Evolutionary conservation across 306 rosid genomes (phyloP), one percentile per base, ranked within the genome.

Genomic region (Medicago arabica): DNA sequence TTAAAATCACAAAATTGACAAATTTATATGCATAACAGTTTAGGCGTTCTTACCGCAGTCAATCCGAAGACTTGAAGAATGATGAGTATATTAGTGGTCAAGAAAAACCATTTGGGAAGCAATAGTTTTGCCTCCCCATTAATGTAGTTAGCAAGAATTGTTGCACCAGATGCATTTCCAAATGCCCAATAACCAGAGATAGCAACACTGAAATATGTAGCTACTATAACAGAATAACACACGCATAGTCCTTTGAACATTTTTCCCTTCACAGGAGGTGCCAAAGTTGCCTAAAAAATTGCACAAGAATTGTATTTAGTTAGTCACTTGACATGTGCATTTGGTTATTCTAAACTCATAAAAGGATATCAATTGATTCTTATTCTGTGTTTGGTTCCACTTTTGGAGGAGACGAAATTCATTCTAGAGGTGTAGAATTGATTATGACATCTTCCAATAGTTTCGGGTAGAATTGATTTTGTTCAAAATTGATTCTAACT

Each of bases 101-200:
- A 25, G 77, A 91, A 87, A 77, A 91, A 88, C 96, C 96, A 88
- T 75, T 79, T 87, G 17, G 96, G 90, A 4, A 93, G 81, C 66
- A 88, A 60, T 51, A 78, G 83, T 71, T 73, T 78, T 0, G 31
- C 43, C 59, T 1, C 76, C 11, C 69, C 68, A 83, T 21, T 21
- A 21, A 91, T 73, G 41, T 89, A 91, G 78, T 88, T 93, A 2
- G 62, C 4, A 71, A 91, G 82, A 84, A 93, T 2, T 7, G 92
- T 81, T 65, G 72, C 81, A 84, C 17, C 28, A 3, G 96, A 72
- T 19, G 80, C 67, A 80, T 89, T 89, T 13, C 98, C 98, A 82
- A 91, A 93, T 12, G 92, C 88, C 97, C 98, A 93, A 83, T 93
- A 93, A 12, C 93, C 98, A 28, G 98, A 87, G 7, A 91, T 86